phyloP scores from a whole-genome alignment of 2,329 filamentous ascomycete species.

The Sporothrix protearum region DNA sequence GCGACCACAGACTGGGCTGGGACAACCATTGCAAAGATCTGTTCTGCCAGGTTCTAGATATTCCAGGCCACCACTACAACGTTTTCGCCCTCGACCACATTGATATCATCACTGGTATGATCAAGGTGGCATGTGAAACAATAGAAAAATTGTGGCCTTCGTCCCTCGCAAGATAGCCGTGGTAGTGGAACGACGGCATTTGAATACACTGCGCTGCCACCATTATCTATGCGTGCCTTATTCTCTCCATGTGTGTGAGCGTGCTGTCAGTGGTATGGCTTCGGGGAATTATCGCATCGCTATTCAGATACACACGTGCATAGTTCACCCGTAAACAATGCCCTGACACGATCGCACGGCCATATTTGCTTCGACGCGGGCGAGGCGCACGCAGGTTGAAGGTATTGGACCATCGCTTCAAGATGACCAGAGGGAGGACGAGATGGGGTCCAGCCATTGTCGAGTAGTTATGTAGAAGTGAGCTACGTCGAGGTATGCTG shows the following conservation, averaged over 20 bases:
- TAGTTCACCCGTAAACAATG: too few species aligned
- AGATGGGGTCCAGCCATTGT: neutral
- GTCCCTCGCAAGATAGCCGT: neutral
- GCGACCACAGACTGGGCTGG: conserved; percentile 48
- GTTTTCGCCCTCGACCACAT: conserved; percentile 40
- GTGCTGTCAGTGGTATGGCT: neutral
- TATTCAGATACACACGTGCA: too few species aligned
- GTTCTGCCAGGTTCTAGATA: conserved; percentile 45
- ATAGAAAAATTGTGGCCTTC: conserved; percentile 30
- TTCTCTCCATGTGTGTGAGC: neutral
- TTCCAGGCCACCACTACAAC: conserved; percentile 52
- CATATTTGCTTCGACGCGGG: too few species aligned
- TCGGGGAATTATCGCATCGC: too few species aligned
- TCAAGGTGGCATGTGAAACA: conserved; percentile 33
- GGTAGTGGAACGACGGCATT: neutral
- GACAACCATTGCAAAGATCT: conserved; percentile 44
- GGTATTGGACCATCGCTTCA: neutral
- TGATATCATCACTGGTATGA: conserved; percentile 30
- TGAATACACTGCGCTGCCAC: neutral
- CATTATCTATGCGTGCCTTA: too few species aligned
- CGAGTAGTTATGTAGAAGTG: neutral
- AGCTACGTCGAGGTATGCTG: neutral
- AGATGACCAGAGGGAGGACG: neutral
- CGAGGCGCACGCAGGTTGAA: too few species aligned
- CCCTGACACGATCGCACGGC: too few species aligned